Percentiles rank a stretch among this genome's conserved stretches.
phyloP scores from a whole-genome alignment of 1,139 yeast genomes.

The Yamadazyma diospyri region DNA sequence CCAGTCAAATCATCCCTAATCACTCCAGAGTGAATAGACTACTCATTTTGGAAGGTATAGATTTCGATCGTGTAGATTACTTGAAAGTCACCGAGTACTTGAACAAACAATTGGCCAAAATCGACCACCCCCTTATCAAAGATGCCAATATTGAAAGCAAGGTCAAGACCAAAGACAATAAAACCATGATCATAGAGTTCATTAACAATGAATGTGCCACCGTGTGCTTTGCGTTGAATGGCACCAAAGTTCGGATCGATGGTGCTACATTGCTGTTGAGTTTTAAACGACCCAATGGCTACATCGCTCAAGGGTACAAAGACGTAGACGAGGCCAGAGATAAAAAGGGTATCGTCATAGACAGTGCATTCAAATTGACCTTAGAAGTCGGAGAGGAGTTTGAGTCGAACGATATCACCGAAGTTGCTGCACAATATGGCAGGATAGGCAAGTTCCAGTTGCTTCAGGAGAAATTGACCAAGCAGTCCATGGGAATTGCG shows the following conservation, averaged over 20 bases:
- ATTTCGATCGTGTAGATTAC: slow-evolving; percentile 38
- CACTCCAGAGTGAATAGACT: slow-evolving; percentile 51
- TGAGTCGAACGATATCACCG: slow-evolving; percentile 26
- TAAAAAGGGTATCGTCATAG: slow-evolving; percentile 23
- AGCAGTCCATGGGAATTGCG: slow-evolving; percentile 37
- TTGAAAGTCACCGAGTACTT: slow-evolving; percentile 41
- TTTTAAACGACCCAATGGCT: slow-evolving; percentile 60
- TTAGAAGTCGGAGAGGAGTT: slow-evolving; percentile 22
- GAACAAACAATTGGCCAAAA: slow-evolving; percentile 35
- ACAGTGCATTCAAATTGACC: slow-evolving; percentile 36
- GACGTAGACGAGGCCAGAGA: slow-evolving; percentile 4
- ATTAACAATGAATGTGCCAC: slow-evolving; percentile 58
- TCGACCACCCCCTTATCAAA: slow-evolving; percentile 21
- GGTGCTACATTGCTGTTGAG: slow-evolving; percentile 21
- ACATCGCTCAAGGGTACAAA: slow-evolving; percentile 37
- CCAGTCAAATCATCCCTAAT: slow-evolving; percentile 47
- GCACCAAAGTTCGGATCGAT: slow-evolving; percentile 22
- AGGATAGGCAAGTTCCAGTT: slow-evolving; percentile 28
- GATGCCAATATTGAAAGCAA: slow-evolving; percentile 34
- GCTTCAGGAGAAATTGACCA: slow-evolving; percentile 36
- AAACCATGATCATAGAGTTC: slow-evolving; percentile 48
- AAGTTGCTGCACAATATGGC: slow-evolving; percentile 21
- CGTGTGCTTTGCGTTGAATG: slow-evolving; percentile 46
- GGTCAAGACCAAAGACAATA: slow-evolving; percentile 33
- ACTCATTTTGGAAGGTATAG: slow-evolving; percentile 46